phyloP scores from a whole-genome alignment of 1,284 basidiomycete genomes.

The Heterobasidion occidentale region DNA sequence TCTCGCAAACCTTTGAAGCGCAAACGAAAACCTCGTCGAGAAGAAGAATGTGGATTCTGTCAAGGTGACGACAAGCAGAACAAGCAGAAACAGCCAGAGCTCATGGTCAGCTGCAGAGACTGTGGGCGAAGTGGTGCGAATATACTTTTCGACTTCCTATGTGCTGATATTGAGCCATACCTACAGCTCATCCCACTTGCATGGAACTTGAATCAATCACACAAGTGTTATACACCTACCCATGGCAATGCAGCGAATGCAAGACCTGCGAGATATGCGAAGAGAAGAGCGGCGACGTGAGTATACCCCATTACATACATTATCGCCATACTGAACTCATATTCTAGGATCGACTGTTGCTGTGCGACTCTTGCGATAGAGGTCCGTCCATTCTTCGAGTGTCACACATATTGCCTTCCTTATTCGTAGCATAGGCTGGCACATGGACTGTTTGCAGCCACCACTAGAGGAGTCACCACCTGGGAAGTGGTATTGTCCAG shows the following conservation, averaged over 20 bases:
- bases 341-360: slow-evolving; percentile 70
- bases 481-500: slow-evolving; percentile 71
- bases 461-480: slow-evolving; percentile 64
- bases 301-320: slow-evolving; percentile 12
- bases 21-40: slow-evolving; percentile 42
- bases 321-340: slow-evolving; percentile 11
- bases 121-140: slow-evolving; percentile 55
- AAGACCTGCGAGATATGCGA: slow-evolving; percentile 89
- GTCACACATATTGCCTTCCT: background rate
- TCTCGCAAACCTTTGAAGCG: slow-evolving; percentile 34
- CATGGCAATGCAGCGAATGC: slow-evolving; percentile 91
- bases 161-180: background rate
- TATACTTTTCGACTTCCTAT: background rate
- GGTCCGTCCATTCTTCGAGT: slow-evolving; percentile 33
- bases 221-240: slow-evolving; percentile 57
- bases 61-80: slow-evolving; percentile 52
- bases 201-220: slow-evolving; percentile 47
- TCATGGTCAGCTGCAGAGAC: slow-evolving; percentile 63
- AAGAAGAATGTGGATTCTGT: slow-evolving; percentile 64
- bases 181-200: slow-evolving; percentile 74
- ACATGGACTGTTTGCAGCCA: slow-evolving; percentile 81
- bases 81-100: slow-evolving; percentile 44
- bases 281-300: slow-evolving; percentile 84
- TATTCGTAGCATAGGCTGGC: slow-evolving; percentile 58
- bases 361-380: slow-evolving; percentile 94